Evolutionary conservation across 140 eudicot genomes (phyloP).

Genomic region (Stevia rebaudiana): DNA sequence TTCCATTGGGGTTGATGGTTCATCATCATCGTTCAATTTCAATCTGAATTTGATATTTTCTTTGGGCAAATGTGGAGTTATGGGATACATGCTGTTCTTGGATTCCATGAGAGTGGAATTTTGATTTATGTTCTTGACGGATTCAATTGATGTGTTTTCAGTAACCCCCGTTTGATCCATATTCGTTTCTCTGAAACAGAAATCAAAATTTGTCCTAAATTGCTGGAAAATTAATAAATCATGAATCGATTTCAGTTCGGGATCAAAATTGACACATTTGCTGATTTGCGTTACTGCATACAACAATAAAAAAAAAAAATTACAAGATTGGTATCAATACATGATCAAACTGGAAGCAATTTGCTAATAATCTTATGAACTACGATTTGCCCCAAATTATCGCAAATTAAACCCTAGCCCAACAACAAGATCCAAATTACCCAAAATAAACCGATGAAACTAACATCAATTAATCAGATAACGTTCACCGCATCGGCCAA

Average conservation of each 20-base stretch:
- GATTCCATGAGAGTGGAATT: constrained; percentile 3
- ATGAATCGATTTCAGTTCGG: background rate
- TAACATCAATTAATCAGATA: background rate
- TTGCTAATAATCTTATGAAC: background rate
- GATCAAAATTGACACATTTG: background rate
- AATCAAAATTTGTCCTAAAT: background rate
- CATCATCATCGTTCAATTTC: background rate
- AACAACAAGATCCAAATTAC: background rate
- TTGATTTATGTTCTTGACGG: background rate
- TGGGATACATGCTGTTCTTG: constrained; percentile 10
- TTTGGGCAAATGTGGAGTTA: constrained; percentile 26
- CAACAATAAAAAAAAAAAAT: background rate
- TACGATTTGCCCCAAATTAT: background rate
- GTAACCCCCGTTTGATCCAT: background rate
- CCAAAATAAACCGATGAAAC: background rate
- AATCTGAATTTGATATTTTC: constrained; percentile 4
- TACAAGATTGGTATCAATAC: background rate
- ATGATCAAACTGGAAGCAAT: background rate
- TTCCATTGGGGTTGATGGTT: constrained; percentile 32
- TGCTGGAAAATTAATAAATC: background rate
- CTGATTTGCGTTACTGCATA: too few relatives aligned
- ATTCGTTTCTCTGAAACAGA: background rate
- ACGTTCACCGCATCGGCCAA: background rate
- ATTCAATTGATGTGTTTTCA: background rate
- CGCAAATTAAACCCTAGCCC: constrained; percentile 8